Conservation (phyloP, 2,329 filamentous ascomycete species). For the Myriosclerotinia duriaeana region DNA sequence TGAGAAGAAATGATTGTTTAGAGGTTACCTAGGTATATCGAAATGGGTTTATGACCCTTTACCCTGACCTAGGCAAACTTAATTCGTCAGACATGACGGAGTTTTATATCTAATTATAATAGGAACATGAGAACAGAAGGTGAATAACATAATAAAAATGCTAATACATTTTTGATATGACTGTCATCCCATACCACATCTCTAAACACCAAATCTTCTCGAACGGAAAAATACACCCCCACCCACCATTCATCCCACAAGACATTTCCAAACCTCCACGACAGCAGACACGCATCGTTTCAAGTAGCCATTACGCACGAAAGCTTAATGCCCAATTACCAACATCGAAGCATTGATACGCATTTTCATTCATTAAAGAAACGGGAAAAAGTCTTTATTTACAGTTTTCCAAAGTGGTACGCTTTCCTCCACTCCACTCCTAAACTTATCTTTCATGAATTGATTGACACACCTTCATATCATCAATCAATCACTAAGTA, state of each 20-base stretch:
- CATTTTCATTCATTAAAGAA: conserved; percentile 14
- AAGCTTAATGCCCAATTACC: background rate
- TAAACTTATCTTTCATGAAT: conserved; percentile 21
- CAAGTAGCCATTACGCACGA: background rate
- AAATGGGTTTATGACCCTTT: no score
- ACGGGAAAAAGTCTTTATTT: conserved; percentile 17
- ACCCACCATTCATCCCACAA: background rate
- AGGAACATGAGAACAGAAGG: background rate
- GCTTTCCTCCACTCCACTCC: conserved; percentile 16
- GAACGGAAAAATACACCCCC: background rate
- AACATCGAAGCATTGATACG: conserved; percentile 1
- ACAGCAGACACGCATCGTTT: background rate
- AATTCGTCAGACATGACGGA: background rate
- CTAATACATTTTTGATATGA: background rate
- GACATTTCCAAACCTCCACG: background rate
- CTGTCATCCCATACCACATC: background rate
- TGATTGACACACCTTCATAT: background rate
- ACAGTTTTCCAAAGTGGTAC: conserved; percentile 24
- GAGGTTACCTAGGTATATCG: no score
- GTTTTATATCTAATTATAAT: background rate
- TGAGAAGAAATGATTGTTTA: no score
- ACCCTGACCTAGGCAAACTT: background rate
- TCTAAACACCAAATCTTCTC: background rate
- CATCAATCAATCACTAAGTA: conserved; percentile 20
- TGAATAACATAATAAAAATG: background rate